These are phyloP conservation scores for Globisporangium takayamanum DNA, from an alignment of 352 stramenopile species.

Conservation along the genomic window DNA sequence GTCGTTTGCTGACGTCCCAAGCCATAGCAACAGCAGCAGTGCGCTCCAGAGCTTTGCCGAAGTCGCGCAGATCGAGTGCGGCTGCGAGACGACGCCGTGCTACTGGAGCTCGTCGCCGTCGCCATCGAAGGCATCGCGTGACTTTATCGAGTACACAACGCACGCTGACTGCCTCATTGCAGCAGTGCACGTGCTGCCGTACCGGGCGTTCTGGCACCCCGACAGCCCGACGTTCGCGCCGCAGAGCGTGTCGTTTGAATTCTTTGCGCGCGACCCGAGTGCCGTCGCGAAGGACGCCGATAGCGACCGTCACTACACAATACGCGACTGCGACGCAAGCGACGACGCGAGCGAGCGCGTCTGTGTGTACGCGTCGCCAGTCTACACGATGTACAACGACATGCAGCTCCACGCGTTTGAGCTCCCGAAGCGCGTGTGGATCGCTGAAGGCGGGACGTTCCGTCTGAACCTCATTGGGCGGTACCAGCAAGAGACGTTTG, in stretches of 20 bases:
- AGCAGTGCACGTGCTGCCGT: conserved; percentile 53
- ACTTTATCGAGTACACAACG: conserved; percentile 67
- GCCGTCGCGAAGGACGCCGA: background rate
- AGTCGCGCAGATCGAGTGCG: conserved; percentile 53
- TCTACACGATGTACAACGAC: conserved; percentile 45
- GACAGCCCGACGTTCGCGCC: conserved; percentile 65
- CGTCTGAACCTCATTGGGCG: conserved; percentile 52
- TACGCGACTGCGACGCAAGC: conserved; percentile 7
- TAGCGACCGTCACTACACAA: background rate
- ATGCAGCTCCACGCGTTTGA: conserved; percentile 66
- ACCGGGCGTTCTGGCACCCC: conserved; percentile 74
- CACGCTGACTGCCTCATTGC: conserved; percentile 34
- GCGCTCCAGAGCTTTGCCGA: conserved; percentile 37
- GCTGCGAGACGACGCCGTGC: conserved; percentile 54
- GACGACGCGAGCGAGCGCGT: background rate
- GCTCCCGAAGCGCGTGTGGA: conserved; percentile 38
- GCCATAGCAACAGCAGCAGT: background rate
- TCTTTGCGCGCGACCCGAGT: conserved; percentile 22
- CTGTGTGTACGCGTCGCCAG: conserved; percentile 41
- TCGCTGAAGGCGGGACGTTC: conserved; percentile 30
- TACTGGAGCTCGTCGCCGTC: conserved; percentile 44
- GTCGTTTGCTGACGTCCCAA: background rate
- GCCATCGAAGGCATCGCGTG: conserved; percentile 14
- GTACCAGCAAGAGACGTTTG: conserved; percentile 43
- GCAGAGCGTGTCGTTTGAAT: conserved; percentile 43